phyloP scores from a whole-genome alignment of 2,329 filamentous ascomycete species.

The Biscogniauxia sp. region DNA sequence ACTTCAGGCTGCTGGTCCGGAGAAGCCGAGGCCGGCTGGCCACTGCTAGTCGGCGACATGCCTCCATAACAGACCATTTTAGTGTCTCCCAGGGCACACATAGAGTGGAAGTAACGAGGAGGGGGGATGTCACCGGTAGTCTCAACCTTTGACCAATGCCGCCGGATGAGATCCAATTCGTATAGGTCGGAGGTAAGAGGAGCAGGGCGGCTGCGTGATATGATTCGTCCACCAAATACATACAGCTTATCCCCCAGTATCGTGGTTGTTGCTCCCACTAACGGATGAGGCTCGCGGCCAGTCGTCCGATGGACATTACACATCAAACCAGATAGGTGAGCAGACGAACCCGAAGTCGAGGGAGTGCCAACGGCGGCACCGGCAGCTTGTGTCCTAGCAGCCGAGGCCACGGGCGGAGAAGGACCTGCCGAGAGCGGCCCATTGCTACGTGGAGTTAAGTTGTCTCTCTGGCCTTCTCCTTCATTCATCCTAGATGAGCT shows the following conservation, averaged over 20 bases:
- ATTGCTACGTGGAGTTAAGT: constrained; percentile 50
- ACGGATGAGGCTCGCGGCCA: constrained; percentile 82
- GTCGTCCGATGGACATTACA: constrained; percentile 81
- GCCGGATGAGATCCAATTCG: constrained; percentile 83
- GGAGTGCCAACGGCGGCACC: constrained; percentile 42
- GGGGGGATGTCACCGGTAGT: constrained; percentile 81
- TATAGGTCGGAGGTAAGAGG: constrained; percentile 88
- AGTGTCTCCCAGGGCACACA: constrained; percentile 88
- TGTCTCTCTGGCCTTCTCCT: constrained; percentile 47
- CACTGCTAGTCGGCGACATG: constrained; percentile 78
- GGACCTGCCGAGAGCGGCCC: constrained; percentile 55
- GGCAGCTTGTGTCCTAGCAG: constrained; percentile 36
- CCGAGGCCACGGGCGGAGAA: constrained; percentile 50
- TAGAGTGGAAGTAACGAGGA: constrained; percentile 94
- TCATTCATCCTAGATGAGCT: constrained; percentile 43
- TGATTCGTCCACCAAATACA: constrained; percentile 87
- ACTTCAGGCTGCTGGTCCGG: constrained; percentile 78
- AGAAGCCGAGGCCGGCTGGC: constrained; percentile 40
- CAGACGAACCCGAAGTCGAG: constrained; percentile 46
- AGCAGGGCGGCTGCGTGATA: constrained; percentile 77
- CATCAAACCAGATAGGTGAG: constrained; percentile 65
- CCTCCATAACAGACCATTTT: constrained; percentile 98
- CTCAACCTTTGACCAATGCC: constrained; percentile 92
- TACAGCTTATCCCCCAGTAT: constrained; percentile 94
- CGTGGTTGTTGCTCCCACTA: constrained; percentile 94